phyloP scores from a whole-genome alignment of 768 basidiomycete species.

The Leccinum longicurvipes region DNA sequence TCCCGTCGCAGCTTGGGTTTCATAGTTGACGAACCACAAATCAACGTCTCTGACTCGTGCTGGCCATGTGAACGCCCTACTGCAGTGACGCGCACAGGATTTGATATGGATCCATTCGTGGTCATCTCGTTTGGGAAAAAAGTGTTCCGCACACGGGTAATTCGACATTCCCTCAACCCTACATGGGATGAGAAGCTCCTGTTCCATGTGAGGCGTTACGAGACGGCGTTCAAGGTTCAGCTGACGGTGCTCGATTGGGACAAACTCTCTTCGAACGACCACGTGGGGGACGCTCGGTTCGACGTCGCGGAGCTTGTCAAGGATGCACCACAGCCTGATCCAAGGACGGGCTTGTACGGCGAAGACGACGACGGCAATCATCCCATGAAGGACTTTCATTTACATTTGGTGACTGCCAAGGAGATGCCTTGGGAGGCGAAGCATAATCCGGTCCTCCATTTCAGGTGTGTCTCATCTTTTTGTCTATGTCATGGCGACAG shows the following conservation, averaged over 20 bases:
- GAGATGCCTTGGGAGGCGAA: conserved; percentile 70
- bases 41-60: neutral
- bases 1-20: neutral
- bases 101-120: conserved; percentile 98
- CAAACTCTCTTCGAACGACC: conserved; percentile 85
- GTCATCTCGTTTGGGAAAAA: conserved; percentile 97
- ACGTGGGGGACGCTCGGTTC: conserved; percentile 76
- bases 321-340: conserved; percentile 61
- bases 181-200: conserved; percentile 93
- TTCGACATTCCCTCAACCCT: conserved; percentile 82
- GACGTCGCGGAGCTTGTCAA: conserved; percentile 69
- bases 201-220: conserved; percentile 90
- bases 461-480: conserved; percentile 44
- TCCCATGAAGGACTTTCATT: conserved; percentile 69
- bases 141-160: conserved; percentile 88
- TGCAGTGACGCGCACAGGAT: conserved; percentile 79
- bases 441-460: conserved; percentile 62
- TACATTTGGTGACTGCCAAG: conserved; percentile 60
- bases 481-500: neutral
- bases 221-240: conserved; percentile 72
- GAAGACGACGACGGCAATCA: conserved; percentile 37
- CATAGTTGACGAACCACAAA: neutral
- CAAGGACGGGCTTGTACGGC: conserved; percentile 44
- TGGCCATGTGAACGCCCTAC: neutral
- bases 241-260: conserved; percentile 95